Conservation (phyloP, 2,329 filamentous ascomycete species). For the Aspergillaceae sp. region DNA sequence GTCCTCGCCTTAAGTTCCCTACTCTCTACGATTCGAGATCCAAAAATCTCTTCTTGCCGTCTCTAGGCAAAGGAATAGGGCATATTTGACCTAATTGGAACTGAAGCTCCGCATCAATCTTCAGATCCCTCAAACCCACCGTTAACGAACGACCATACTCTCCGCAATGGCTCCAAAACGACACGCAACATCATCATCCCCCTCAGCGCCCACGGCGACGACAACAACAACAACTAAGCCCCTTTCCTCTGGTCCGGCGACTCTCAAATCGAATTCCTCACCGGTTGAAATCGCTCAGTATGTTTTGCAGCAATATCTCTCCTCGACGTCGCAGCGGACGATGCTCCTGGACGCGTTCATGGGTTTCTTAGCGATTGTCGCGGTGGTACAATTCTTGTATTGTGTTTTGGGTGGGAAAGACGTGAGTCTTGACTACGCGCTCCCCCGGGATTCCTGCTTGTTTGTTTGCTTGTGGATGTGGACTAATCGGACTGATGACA, state of each 20-base stretch:
- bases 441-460: too few species aligned
- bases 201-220: constrained; percentile 12
- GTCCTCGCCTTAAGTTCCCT: background rate
- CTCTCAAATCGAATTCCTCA: constrained; percentile 33
- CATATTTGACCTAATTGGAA: too few species aligned
- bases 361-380: constrained; percentile 74
- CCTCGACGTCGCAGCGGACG: constrained; percentile 77
- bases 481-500: constrained; percentile 31
- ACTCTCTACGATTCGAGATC: too few species aligned
- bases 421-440: constrained; percentile 48
- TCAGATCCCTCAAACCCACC: background rate
- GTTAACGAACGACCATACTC: background rate
- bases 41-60: background rate
- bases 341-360: constrained; percentile 91
- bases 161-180: constrained; percentile 22
- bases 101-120: background rate
- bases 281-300: constrained; percentile 54
- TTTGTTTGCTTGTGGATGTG: background rate
- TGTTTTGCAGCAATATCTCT: constrained; percentile 69
- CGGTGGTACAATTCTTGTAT: constrained; percentile 87
- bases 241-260: constrained; percentile 26
- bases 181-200: constrained; percentile 19
- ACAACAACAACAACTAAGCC: constrained; percentile 15
- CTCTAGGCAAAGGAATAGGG: background rate
- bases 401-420: constrained; percentile 89